Conservation (phyloP, 2,329 filamentous ascomycete species). For the Blastomyces percursus region DNA sequence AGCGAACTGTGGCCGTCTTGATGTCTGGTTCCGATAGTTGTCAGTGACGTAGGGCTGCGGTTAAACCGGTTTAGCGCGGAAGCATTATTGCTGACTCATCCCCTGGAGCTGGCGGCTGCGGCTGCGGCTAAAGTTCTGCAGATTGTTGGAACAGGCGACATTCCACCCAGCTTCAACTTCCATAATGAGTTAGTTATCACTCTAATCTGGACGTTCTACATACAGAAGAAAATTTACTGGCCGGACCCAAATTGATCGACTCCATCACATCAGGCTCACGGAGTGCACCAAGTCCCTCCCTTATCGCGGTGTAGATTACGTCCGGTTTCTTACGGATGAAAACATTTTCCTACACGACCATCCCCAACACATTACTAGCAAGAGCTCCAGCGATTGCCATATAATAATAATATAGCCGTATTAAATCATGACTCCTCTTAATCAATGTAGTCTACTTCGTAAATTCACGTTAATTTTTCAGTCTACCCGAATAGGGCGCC, state of each 20-base stretch:
- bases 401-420: too few species aligned
- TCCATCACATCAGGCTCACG: background rate
- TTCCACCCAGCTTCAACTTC: too few species aligned
- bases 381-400: background rate
- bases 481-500: too few species aligned
- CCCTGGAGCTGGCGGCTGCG: background rate
- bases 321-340: background rate
- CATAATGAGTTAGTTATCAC: too few species aligned
- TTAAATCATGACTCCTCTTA: too few species aligned
- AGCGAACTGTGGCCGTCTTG: background rate
- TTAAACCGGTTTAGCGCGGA: background rate
- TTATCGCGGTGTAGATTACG: background rate
- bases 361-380: background rate
- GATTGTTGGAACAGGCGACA: too few species aligned
- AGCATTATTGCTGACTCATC: background rate
- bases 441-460: too few species aligned
- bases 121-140: background rate
- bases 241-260: background rate
- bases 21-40: background rate
- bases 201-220: too few species aligned
- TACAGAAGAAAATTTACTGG: background rate
- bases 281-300: background rate
- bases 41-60: conserved; percentile 1
- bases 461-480: too few species aligned
- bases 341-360: background rate